Percentiles rank a stretch among this genome's conserved stretches.
Evolutionary conservation across 768 basidiomycete genomes (phyloP).

Genomic region (Xerocomus brunneocitrinus): DNA sequence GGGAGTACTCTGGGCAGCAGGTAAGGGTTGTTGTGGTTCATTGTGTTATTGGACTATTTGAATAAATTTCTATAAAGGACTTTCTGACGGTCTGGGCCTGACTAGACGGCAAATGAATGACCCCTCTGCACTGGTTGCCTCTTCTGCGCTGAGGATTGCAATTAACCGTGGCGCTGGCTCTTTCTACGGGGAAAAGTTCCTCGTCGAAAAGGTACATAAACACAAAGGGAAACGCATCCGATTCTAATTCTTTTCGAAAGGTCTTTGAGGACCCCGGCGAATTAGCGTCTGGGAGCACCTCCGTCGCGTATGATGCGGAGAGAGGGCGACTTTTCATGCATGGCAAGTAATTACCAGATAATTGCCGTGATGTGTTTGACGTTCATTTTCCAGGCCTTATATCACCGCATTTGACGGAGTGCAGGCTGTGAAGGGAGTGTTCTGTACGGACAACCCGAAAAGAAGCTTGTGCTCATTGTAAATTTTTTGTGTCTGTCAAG

Average conservation of each 20-base stretch:
- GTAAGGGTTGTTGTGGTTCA: constrained; percentile 29
- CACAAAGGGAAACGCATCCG: background rate
- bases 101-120: constrained; percentile 39
- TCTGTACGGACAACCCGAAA: background rate
- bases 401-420: constrained; percentile 34
- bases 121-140: constrained; percentile 40
- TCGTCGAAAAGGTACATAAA: constrained; percentile 48
- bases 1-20: constrained; percentile 60
- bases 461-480: background rate
- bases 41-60: background rate
- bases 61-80: constrained; percentile 27
- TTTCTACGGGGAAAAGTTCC: constrained; percentile 58
- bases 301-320: constrained; percentile 50
- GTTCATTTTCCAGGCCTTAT: constrained; percentile 26
- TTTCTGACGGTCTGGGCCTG: constrained; percentile 38
- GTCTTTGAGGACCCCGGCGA: constrained; percentile 66
- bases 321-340: constrained; percentile 51
- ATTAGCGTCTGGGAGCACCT: constrained; percentile 52
- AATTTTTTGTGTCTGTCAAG: background rate
- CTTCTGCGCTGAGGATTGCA: constrained; percentile 48
- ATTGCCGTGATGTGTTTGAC: constrained; percentile 5
- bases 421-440: constrained; percentile 17
- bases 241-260: constrained; percentile 29
- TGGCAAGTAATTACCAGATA: constrained; percentile 36
- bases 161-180: constrained; percentile 47